phyloP scores from a whole-genome alignment of 148 eudicot genomes.

The Dianthus caryophyllus region DNA sequence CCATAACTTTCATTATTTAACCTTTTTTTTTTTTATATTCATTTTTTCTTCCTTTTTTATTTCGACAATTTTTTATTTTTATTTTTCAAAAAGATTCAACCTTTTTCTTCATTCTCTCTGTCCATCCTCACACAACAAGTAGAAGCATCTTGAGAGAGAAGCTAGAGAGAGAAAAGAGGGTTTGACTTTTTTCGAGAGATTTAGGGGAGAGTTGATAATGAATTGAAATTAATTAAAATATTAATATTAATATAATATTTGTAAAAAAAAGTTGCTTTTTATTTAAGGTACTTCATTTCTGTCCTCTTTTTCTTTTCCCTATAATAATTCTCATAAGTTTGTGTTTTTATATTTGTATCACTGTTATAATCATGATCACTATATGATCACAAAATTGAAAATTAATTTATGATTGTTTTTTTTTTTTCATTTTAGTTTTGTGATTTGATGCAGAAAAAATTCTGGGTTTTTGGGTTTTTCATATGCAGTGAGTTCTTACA shows the following conservation, averaged over 20 bases:
- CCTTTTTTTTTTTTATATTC: constrained; percentile 5
- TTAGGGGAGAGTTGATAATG: background rate
- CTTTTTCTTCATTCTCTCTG: background rate
- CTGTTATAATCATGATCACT: too few relatives aligned
- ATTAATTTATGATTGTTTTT: background rate
- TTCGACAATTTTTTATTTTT: background rate
- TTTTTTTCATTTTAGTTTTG: background rate
- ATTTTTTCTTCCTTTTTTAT: background rate
- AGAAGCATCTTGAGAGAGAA: constrained; percentile 10
- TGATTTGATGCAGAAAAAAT: constrained; percentile 7
- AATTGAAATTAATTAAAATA: background rate
- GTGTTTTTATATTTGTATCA: background rate
- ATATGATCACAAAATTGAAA: background rate
- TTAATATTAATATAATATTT: background rate
- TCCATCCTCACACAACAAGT: background rate
- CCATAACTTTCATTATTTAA: constrained; percentile 33
- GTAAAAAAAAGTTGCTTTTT: background rate
- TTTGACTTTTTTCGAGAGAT: constrained; percentile 25
- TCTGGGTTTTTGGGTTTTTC: constrained; percentile 22
- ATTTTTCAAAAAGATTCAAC: background rate
- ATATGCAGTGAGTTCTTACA: constrained; percentile 2
- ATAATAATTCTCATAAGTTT: background rate
- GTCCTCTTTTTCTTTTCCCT: background rate
- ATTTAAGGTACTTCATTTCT: constrained; percentile 13
- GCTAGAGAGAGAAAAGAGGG: constrained; percentile 18